phyloP scores from a whole-genome alignment of 208 protist species.

The Lotmaria passim region DNA sequence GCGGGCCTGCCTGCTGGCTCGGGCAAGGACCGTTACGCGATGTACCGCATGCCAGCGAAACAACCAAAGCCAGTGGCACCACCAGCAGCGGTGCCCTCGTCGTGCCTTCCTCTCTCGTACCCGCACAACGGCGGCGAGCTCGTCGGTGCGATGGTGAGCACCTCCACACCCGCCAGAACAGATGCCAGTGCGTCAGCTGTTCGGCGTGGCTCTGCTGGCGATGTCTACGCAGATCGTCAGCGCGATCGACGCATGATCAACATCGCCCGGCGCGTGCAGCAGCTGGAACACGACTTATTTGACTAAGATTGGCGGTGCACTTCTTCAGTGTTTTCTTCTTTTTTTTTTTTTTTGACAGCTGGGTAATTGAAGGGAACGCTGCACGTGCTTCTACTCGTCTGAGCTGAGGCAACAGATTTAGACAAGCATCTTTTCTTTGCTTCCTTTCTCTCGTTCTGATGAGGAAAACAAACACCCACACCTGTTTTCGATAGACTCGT shows the following conservation, averaged over 20 bases:
- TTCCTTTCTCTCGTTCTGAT: neutral
- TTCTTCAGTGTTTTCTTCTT: neutral
- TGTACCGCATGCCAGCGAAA: constrained; percentile 33
- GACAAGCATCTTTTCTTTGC: neutral
- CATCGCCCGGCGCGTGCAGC: constrained; percentile 49
- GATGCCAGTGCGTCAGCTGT: neutral
- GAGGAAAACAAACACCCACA: too few relatives aligned
- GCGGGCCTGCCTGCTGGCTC: neutral
- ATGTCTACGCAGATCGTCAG: constrained; percentile 32
- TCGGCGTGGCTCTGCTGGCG: neutral
- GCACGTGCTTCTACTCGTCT: too few relatives aligned
- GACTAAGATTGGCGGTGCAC: neutral
- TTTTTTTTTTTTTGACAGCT: neutral
- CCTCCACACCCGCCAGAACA: neutral
- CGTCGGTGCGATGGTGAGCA: neutral
- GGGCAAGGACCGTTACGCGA: constrained; percentile 26
- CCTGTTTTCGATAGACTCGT: too few relatives aligned
- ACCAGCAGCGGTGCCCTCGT: neutral
- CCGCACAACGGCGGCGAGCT: neutral
- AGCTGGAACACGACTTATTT: constrained; percentile 47
- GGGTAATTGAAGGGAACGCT: too few relatives aligned
- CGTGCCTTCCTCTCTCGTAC: constrained; percentile 10
- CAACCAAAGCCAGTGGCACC: neutral
- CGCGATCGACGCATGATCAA: constrained; percentile 25
- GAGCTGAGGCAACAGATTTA: too few relatives aligned